These are phyloP conservation scores for Pholiota microspora DNA, from an alignment of 768 basidiomycete species.

Conservation along the genomic window DNA sequence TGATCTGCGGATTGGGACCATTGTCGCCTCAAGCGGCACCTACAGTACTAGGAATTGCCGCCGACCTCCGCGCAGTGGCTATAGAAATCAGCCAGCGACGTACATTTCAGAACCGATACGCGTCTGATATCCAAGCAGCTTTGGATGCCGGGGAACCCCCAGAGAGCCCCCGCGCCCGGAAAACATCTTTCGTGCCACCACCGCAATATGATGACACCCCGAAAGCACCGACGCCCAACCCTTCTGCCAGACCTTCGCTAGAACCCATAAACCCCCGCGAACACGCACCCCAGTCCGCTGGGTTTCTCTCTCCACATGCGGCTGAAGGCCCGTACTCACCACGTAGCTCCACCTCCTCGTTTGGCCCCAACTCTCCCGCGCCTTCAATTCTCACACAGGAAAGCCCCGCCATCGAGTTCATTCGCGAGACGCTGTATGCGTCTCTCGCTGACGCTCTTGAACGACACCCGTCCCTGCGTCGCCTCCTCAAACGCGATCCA, in stretches of 20 bases:
- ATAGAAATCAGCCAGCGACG: slow-evolving; percentile 86
- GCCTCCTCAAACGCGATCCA: slow-evolving; percentile 59
- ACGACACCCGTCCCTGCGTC: slow-evolving; percentile 48
- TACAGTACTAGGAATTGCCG: slow-evolving; percentile 60
- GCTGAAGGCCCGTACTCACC: slow-evolving; percentile 25
- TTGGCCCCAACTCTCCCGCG: slow-evolving; percentile 27
- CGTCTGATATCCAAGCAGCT: slow-evolving; percentile 72
- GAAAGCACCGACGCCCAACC: slow-evolving; percentile 5
- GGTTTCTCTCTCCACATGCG: neutral
- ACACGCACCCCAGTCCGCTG: slow-evolving; percentile 11
- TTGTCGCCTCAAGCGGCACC: slow-evolving; percentile 39
- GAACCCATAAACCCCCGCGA: slow-evolving; percentile 13
- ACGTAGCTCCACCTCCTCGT: slow-evolving; percentile 21
- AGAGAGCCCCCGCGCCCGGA: slow-evolving; percentile 33
- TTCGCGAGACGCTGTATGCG: slow-evolving; percentile 86
- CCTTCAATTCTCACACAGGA: slow-evolving; percentile 43
- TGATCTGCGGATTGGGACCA: slow-evolving; percentile 66
- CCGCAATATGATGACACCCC: slow-evolving; percentile 17
- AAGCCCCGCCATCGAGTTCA: slow-evolving; percentile 69
- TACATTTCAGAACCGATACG: slow-evolving; percentile 81
- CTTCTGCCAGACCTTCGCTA: slow-evolving; percentile 12
- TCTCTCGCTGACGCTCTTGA: slow-evolving; percentile 71
- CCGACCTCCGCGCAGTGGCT: slow-evolving; percentile 80
- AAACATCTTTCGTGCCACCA: slow-evolving; percentile 30
- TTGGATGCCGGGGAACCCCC: slow-evolving; percentile 57